Percentiles rank a stretch among this genome's conserved stretches.
These are phyloP conservation scores for Hyphopichia khmerensis DNA, from an alignment of 1,139 yeast genomes.

Conservation along the genomic window DNA sequence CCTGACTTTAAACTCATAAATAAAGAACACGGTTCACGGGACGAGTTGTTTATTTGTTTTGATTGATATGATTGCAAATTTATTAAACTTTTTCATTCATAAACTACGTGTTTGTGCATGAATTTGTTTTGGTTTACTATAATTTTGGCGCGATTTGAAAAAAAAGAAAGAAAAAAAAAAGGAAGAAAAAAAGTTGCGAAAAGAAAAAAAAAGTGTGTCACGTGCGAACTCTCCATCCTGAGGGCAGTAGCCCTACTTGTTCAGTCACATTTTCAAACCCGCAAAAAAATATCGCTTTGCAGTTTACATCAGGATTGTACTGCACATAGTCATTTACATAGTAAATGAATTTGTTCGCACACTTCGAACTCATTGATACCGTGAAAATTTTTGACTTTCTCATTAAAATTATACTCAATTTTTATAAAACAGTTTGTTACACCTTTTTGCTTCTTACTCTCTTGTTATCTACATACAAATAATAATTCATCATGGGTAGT, in stretches of 20 bases:
- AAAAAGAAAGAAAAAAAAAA: too few species aligned
- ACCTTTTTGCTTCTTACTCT: slow-evolving; percentile 1
- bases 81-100: too few species aligned
- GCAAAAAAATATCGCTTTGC: background rate
- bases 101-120: background rate
- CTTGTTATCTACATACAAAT: slow-evolving; percentile 13
- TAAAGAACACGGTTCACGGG: background rate
- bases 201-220: too few species aligned
- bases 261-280: background rate
- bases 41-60: background rate
- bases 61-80: background rate
- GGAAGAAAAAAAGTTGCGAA: too few species aligned
- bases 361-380: background rate
- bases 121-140: too few species aligned
- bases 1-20: too few species aligned
- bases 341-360: background rate
- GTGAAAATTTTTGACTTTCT: slow-evolving; percentile 12
- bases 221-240: background rate
- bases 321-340: background rate
- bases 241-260: background rate
- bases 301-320: background rate
- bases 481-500: slow-evolving; percentile 63
- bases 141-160: too few species aligned
- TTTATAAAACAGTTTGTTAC: background rate
- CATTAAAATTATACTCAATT: background rate